Evolutionary conservation across 2,329 filamentous ascomycete genomes (phyloP).

Genomic region (Penicillium brevicompactum): DNA sequence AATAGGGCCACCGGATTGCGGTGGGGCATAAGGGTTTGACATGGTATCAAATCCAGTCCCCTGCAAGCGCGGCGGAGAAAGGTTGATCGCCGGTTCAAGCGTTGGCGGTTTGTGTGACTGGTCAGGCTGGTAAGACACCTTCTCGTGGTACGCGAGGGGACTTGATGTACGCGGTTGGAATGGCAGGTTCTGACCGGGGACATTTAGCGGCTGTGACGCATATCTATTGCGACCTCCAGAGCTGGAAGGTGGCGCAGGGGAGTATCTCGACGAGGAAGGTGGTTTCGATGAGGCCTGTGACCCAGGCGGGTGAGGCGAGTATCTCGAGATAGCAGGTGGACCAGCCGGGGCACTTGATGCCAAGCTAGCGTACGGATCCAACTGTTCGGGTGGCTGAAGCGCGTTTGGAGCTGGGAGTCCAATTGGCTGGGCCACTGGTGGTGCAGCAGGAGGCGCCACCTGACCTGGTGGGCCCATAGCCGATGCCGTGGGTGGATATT

Average conservation of each 20-base stretch:
- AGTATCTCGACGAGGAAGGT: conserved; percentile 44
- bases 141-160: conserved; percentile 58
- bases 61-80: conserved; percentile 25
- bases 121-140: conserved; percentile 36
- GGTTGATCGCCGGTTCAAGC: conserved; percentile 25
- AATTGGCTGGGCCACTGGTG: conserved; percentile 21
- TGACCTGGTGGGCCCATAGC: not conserved
- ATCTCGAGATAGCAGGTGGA: conserved; percentile 38
- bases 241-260: conserved; percentile 47
- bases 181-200: conserved; percentile 43
- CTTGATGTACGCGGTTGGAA: conserved; percentile 68
- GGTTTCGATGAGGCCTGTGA: conserved; percentile 37
- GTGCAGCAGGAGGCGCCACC: conserved; percentile 16
- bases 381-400: conserved; percentile 34
- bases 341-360: conserved; percentile 31
- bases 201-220: conserved; percentile 39
- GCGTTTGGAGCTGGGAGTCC: conserved; percentile 22
- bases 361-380: conserved; percentile 35
- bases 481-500: not conserved
- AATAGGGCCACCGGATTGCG: conserved; percentile 6
- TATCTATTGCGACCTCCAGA: conserved; percentile 39
- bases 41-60: conserved; percentile 16
- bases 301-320: conserved; percentile 44
- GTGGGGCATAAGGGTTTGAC: conserved; percentile 20
- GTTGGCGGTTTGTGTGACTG: conserved; percentile 24